A percentile compares a stretch with the other conserved stretches of the same genome.
Conservation (phyloP, 805 yeast genomes). For the Zygoascus bituminiphila region DNA sequence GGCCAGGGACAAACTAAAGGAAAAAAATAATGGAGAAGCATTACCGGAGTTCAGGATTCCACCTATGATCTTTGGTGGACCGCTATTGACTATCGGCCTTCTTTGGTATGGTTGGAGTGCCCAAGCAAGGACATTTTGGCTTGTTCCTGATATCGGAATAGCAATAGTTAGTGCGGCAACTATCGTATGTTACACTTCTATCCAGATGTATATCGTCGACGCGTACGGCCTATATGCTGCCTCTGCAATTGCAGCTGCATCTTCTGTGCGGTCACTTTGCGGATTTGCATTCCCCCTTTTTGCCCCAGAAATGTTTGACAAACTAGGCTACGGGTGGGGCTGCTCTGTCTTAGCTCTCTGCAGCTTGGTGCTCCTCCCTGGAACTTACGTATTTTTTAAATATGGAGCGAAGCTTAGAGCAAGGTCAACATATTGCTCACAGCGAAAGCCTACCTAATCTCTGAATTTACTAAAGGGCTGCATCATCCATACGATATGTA, state of each 20-base stretch:
- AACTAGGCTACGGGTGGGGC: constrained; percentile 63
- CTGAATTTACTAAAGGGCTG: too few species aligned
- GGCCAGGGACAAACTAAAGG: constrained; percentile 33
- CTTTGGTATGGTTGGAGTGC: constrained; percentile 72
- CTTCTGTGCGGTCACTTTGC: constrained; percentile 53
- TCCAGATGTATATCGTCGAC: constrained; percentile 60
- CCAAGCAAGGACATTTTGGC: constrained; percentile 47
- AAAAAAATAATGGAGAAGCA: constrained; percentile 41
- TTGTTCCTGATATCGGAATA: constrained; percentile 57
- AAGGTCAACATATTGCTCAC: constrained; percentile 34
- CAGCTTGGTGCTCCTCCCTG: constrained; percentile 46
- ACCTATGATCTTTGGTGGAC: constrained; percentile 42
- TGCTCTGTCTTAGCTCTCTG: constrained; percentile 51
- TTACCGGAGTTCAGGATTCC: constrained; percentile 58
- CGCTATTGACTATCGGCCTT: constrained; percentile 50
- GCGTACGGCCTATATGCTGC: constrained; percentile 62
- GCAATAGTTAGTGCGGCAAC: constrained; percentile 49
- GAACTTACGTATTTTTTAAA: constrained; percentile 46
- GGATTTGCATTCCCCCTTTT: constrained; percentile 66
- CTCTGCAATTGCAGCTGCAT: constrained; percentile 56
- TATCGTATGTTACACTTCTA: constrained; percentile 52
- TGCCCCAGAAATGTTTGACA: constrained; percentile 47
- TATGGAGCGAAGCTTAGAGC: constrained; percentile 47
- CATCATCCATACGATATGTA: too few species aligned
- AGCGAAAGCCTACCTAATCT: too few species aligned